Conservation (phyloP, 345 rosid species). For the Populus euphratica region DNA sequence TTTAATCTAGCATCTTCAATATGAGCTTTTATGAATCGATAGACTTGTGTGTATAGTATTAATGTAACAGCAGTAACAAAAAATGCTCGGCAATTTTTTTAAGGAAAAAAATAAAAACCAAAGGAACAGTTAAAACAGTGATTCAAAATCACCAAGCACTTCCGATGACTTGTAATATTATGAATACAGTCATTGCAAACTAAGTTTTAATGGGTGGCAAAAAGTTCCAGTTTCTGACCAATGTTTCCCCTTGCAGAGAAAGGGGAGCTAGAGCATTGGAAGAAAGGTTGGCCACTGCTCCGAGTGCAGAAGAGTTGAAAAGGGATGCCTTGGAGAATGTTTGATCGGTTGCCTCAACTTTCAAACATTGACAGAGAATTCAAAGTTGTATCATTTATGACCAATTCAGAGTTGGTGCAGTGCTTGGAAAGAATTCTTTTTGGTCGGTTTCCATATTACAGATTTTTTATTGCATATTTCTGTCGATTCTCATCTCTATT, state of each 20-base stretch:
- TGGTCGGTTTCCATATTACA: slow-evolving; percentile 22
- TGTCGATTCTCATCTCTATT: slow-evolving; percentile 15
- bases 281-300: slow-evolving; percentile 63
- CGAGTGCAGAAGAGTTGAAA: slow-evolving; percentile 46
- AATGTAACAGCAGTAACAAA: background rate
- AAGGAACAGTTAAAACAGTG: background rate
- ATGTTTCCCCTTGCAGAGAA: slow-evolving; percentile 55
- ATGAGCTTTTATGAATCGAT: background rate
- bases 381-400: slow-evolving; percentile 10
- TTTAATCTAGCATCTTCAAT: background rate
- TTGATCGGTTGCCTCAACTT: slow-evolving; percentile 23
- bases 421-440: slow-evolving; percentile 20
- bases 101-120: background rate
- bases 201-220: background rate
- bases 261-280: slow-evolving; percentile 97
- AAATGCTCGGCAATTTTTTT: background rate
- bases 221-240: background rate
- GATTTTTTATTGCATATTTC: slow-evolving; percentile 18
- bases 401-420: slow-evolving; percentile 22
- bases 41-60: background rate
- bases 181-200: background rate
- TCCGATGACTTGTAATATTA: background rate
- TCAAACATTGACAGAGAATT: slow-evolving; percentile 2
- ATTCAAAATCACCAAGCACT: background rate
- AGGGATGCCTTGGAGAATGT: slow-evolving; percentile 62